phyloP scores from a whole-genome alignment of 2,329 filamentous ascomycete genomes.

The Phoma sp. region DNA sequence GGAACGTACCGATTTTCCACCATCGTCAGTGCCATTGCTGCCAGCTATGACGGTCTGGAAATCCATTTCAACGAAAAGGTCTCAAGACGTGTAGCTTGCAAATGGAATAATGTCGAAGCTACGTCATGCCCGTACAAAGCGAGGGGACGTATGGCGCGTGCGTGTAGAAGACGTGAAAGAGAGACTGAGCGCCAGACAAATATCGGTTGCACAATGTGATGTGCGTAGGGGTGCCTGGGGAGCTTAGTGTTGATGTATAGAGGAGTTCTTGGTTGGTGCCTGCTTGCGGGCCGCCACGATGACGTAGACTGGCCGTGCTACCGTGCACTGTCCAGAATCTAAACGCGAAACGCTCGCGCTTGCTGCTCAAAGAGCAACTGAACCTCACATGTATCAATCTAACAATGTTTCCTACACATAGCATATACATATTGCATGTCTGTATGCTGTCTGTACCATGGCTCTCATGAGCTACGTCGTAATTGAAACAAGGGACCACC shows the following conservation, averaged over 20 bases:
- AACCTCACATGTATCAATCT: too few relatives aligned
- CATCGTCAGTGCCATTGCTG: slow-evolving; percentile 20
- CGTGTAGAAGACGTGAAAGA: neutral
- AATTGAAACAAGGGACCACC: too few relatives aligned
- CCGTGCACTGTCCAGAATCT: neutral
- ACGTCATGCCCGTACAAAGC: slow-evolving; percentile 4
- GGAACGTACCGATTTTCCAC: slow-evolving; percentile 26
- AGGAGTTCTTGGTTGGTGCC: slow-evolving; percentile 1
- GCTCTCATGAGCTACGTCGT: too few relatives aligned
- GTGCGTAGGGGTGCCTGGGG: neutral
- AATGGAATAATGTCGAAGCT: neutral
- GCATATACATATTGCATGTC: too few relatives aligned
- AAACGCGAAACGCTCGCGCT: neutral
- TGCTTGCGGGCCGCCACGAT: slow-evolving; percentile 1
- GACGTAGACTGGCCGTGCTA: slow-evolving; percentile 10
- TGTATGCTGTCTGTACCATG: too few relatives aligned
- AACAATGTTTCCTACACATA: too few relatives aligned
- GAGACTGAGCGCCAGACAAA: neutral
- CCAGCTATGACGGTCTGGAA: slow-evolving; percentile 22
- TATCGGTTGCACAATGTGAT: neutral
- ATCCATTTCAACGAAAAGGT: slow-evolving; percentile 21
- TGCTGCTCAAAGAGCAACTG: neutral
- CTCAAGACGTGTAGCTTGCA: neutral
- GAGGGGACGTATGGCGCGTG: neutral
- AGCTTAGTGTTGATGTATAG: slow-evolving; percentile 7